These are phyloP conservation scores for Wickerhamomyces tratensis DNA, from an alignment of 805 yeast genomes.

Conservation along the genomic window DNA sequence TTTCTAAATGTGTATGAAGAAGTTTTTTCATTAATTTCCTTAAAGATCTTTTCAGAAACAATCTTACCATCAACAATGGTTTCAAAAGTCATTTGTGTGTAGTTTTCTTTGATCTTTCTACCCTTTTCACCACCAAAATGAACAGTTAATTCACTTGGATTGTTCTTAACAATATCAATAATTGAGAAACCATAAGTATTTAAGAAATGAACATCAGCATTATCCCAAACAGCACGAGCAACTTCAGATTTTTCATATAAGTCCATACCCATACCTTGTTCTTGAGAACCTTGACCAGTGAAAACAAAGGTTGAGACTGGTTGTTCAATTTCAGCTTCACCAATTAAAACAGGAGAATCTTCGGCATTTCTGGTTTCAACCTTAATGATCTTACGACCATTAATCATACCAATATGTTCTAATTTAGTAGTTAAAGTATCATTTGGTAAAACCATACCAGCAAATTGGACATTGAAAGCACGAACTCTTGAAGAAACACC, in stretches of 20 bases:
- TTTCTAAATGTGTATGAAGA: slow-evolving; percentile 83
- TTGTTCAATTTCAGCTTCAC: slow-evolving; percentile 98
- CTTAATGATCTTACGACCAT: slow-evolving; percentile 95
- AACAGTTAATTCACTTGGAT: slow-evolving; percentile 90
- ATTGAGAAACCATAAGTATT: slow-evolving; percentile 95
- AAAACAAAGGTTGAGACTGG: slow-evolving; percentile 94
- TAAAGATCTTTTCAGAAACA: slow-evolving; percentile 91
- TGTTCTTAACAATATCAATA: slow-evolving; percentile 87
- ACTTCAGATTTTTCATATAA: slow-evolving; percentile 83
- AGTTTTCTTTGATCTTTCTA: slow-evolving; percentile 87
- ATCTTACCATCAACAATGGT: slow-evolving; percentile 79
- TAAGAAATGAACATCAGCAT: slow-evolving; percentile 90
- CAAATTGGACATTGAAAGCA: slow-evolving; percentile 84
- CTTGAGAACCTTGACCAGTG: slow-evolving; percentile 99
- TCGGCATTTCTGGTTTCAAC: slow-evolving; percentile 81
- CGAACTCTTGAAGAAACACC: slow-evolving; percentile 93
- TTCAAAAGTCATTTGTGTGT: slow-evolving; percentile 96
- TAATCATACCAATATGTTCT: slow-evolving; percentile 97
- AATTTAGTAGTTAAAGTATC: slow-evolving; percentile 78
- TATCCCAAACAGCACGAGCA: slow-evolving; percentile 95
- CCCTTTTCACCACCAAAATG: slow-evolving; percentile 99
- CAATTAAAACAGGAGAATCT: slow-evolving; percentile 73
- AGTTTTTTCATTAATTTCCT: slow-evolving; percentile 74
- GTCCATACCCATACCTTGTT: slow-evolving; percentile 99
- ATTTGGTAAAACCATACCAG: slow-evolving; percentile 97